A percentile compares a stretch with the other conserved stretches of the same genome.
Conservation (phyloP, 2,329 filamentous ascomycete species). For the Cercospora sp. region DNA sequence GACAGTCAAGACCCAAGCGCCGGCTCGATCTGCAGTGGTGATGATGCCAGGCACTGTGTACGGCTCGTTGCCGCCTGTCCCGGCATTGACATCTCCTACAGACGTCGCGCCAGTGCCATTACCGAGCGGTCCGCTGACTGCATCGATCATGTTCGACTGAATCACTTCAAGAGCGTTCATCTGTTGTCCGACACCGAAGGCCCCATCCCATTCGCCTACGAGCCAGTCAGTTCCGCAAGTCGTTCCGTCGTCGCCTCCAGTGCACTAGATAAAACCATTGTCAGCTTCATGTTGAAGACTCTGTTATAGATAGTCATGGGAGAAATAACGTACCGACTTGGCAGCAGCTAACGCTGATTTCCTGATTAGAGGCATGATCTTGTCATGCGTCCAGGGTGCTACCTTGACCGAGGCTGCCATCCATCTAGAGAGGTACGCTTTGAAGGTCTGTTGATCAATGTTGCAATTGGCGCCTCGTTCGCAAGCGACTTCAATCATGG, state of each 20-base stretch:
- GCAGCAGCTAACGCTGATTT: constrained; percentile 58
- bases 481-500: constrained; percentile 52
- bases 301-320: neutral
- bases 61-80: constrained; percentile 25
- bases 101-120: constrained; percentile 52
- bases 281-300: neutral
- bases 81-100: constrained; percentile 22
- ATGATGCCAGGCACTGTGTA: constrained; percentile 30
- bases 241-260: constrained; percentile 49
- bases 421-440: constrained; percentile 53
- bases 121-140: constrained; percentile 47
- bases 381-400: constrained; percentile 56
- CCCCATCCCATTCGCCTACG: constrained; percentile 47
- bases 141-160: constrained; percentile 44
- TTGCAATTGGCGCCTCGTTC: constrained; percentile 47
- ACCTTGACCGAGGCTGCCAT: constrained; percentile 59
- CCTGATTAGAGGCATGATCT: constrained; percentile 55
- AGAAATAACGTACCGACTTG: constrained; percentile 35
- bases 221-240: constrained; percentile 51
- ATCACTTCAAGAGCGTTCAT: constrained; percentile 59
- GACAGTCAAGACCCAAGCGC: constrained; percentile 26
- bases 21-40: constrained; percentile 27
- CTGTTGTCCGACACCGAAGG: constrained; percentile 57
- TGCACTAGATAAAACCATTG: constrained; percentile 42
- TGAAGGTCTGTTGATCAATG: constrained; percentile 48